Evolutionary conservation across 2,329 filamentous ascomycete species (phyloP).

Genomic region (Calonectria honghensis): DNA sequence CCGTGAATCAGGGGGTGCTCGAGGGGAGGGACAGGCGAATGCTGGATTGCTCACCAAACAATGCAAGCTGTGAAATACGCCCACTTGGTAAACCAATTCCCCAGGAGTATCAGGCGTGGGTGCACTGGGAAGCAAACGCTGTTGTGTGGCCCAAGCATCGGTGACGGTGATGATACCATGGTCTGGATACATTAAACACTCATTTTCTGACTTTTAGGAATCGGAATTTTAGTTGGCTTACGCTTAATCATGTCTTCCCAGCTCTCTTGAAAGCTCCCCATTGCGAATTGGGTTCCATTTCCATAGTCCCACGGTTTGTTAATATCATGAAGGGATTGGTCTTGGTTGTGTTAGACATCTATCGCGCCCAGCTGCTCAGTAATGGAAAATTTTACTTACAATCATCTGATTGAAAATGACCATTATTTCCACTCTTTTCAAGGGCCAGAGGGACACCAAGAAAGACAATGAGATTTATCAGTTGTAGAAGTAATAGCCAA

Average conservation of each 20-base stretch:
- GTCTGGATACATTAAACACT: background rate
- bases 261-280: background rate
- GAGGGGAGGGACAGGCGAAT: background rate
- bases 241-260: constrained; percentile 2
- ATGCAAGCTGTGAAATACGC: constrained; percentile 5
- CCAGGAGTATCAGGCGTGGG: background rate
- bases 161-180: background rate
- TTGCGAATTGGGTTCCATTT: background rate
- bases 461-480: constrained; percentile 4
- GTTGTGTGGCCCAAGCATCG: background rate
- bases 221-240: background rate
- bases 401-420: background rate
- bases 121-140: background rate
- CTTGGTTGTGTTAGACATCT: background rate
- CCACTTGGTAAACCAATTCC: background rate
- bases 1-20: background rate
- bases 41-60: background rate
- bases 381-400: background rate
- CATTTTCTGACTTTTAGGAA: background rate
- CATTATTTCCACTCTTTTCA: background rate
- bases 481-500: background rate
- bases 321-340: background rate
- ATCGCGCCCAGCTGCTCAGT: background rate
- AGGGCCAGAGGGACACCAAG: background rate
- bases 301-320: background rate